A percentile compares a stretch with the other conserved stretches of the same genome.
phyloP scores from a whole-genome alignment of 192 early-diverging fungal genomes.

The Phlyctochytrium bullatum region DNA sequence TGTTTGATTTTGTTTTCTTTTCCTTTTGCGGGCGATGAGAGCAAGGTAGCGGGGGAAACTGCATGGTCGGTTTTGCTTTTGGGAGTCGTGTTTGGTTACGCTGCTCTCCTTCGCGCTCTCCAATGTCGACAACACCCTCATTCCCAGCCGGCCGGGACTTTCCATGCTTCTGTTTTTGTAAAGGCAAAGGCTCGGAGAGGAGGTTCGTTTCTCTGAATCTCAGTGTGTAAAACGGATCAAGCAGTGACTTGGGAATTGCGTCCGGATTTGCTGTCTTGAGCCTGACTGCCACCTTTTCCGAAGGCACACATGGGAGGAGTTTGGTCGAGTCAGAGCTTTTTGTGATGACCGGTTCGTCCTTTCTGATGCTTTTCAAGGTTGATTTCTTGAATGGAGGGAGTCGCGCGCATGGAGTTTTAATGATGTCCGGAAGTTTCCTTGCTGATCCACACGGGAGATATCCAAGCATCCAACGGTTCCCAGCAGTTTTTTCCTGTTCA shows the following conservation, averaged over 20 bases:
- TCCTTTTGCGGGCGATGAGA: neutral
- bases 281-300: no score
- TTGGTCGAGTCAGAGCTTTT: neutral
- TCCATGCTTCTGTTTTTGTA: neutral
- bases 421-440: neutral
- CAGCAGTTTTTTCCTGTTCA: neutral
- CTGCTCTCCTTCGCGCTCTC: no score
- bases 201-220: neutral
- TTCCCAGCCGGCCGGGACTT: neutral
- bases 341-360: neutral
- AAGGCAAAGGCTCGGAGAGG: neutral
- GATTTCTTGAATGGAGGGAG: neutral
- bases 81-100: no score
- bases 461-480: neutral
- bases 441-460: neutral
- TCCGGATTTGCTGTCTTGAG: neutral
- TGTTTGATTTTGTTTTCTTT: no score
- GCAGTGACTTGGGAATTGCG: neutral
- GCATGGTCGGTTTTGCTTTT: neutral
- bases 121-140: no score
- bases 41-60: neutral
- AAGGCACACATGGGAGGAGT: no score
- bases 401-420: neutral
- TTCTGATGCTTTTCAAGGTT: neutral
- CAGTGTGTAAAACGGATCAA: neutral